Evolutionary conservation across 805 yeast genomes (phyloP), one percentile per base, ranked within the genome.

Genomic region (Wickerhamomyces pijperi): DNA sequence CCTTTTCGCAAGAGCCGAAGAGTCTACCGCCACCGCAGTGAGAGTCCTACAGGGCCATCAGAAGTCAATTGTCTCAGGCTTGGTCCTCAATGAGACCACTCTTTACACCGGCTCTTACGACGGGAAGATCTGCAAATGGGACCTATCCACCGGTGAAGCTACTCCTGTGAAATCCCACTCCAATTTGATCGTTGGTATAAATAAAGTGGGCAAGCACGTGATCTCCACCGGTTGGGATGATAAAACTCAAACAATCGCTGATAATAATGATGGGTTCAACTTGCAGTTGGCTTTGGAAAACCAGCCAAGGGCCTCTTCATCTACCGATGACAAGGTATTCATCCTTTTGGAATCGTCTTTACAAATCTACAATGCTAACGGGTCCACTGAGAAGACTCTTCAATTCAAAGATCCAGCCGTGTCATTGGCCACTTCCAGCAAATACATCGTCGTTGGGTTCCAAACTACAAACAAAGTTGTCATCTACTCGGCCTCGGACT

Each of bases 191-290:
- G 76, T 74, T 28, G 77, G 78, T 3, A 51, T 76, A 18, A 69
- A 48, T 19, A 25, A 25, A 12, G 7, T 25, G 13, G 47, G 46
- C 1, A 51, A 57, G 1, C 39, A 60, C 6, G 50, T 75, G 16
- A 59, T 66, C 38, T 67, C 86, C n/a, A 65, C 76, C 17, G 94
- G 88, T 3, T 92, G 97, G 97, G 98, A 90, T 59, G 95, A 85
- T 53, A 74, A 74, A 13, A 50, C 87, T 35, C 74, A 71, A 51
- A 49, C 59, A 13, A 44, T 67, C 20, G 55, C 49, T 3, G 53
- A 49, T 20, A 56, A 58, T 9, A 28, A 28, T 5, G 32, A n/a
- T n/a, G n/a, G n/a, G n/a, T n/a, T n/a, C n/a, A n/a, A 28, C 14
- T 15, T 31, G 12, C 19, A 31, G 12, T 38, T 45, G 2, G 46